A percentile compares a stretch with the other conserved stretches of the same genome.
phyloP scores from a whole-genome alignment of 768 basidiomycete species.

The Collybiopsis luxurians region DNA sequence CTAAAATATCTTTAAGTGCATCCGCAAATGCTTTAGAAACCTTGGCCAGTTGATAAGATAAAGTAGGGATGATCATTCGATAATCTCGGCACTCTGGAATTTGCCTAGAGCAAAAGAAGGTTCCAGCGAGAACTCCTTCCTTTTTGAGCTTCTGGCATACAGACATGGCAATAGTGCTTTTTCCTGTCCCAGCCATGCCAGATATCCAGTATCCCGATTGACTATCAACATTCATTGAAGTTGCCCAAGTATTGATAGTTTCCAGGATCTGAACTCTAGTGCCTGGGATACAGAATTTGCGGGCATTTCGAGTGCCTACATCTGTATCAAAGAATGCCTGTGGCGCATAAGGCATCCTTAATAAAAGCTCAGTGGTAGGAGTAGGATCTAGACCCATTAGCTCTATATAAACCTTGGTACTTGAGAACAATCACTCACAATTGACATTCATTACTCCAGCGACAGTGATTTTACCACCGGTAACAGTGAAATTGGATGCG shows the following conservation, averaged over 20 bases:
- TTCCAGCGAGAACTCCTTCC: background rate
- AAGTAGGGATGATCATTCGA: constrained; percentile 1
- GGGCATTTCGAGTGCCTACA: background rate
- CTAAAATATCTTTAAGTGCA: too few relatives aligned
- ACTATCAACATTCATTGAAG: background rate
- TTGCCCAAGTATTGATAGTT: background rate
- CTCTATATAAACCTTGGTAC: too few relatives aligned
- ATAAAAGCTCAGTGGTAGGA: too few relatives aligned
- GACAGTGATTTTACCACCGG: too few relatives aligned
- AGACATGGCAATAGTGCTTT: background rate
- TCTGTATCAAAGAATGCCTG: background rate
- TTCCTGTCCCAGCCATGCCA: background rate
- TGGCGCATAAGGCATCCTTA: background rate
- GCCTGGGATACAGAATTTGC: background rate
- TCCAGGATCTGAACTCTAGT: background rate
- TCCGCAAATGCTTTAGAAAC: too few relatives aligned
- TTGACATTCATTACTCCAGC: too few relatives aligned
- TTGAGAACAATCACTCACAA: too few relatives aligned
- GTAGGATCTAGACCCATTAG: too few relatives aligned
- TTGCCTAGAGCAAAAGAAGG: constrained; percentile 9
- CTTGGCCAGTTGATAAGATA: constrained; percentile 4
- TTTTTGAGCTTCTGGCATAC: background rate
- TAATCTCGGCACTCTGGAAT: background rate
- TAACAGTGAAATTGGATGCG: background rate
- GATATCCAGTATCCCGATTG: background rate